Base-by-base conservation (phyloP, 1,284 basidiomycete species). In the Wallemia mellicola region DNA sequence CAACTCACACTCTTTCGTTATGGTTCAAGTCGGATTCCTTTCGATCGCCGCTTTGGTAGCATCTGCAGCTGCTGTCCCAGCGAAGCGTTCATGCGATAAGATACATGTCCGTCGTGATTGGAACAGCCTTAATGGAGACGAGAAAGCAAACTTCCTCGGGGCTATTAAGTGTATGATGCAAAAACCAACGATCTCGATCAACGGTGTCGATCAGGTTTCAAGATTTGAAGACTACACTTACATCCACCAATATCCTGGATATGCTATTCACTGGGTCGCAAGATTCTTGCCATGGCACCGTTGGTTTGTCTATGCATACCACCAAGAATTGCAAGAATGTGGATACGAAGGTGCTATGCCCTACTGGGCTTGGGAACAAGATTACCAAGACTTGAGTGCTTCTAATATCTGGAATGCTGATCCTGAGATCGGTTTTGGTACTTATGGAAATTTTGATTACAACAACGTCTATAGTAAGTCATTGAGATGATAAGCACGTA, bases 401-500 rank as follows among this genome's bases (percentile, higher is more conserved):
- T 27, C 25, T 7, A 27, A 57, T 25, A 57, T 57, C 11, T 57
- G 55, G 55, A 28, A 57, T n/a, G 24, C 55, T 24, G 55, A 57
- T 57, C 55, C 55, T 28, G 24, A 57, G 15, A 28, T 57, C 24
- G 55, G 55, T n/a, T 57, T 57, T 25, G 55, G 55, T 28, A 57
- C 55, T 26, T 57, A 27, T 25, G 55, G 55, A 9, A 27, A 26
- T 17, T 57, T 27, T n/a, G 25, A 57, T 17, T 26, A 27, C 55
- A 57, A 57, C 22, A 57, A 57, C 55, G 55, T 28, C 27, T 28
- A 27, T 17, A 57, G 55, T 57, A 25, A 26, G 55, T 57, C 28
- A 30, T 26, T 11, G 7, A 24, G n/a, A 22, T 22, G 14, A 14
- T 24, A 55, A 15, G 22, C 24, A 17, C 5, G 25, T 24, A 26